Evolutionary conservation across 2,329 filamentous ascomycete species (phyloP), one percentile per base, ranked within the genome.

Genomic region (Huntiella moniliformis): DNA sequence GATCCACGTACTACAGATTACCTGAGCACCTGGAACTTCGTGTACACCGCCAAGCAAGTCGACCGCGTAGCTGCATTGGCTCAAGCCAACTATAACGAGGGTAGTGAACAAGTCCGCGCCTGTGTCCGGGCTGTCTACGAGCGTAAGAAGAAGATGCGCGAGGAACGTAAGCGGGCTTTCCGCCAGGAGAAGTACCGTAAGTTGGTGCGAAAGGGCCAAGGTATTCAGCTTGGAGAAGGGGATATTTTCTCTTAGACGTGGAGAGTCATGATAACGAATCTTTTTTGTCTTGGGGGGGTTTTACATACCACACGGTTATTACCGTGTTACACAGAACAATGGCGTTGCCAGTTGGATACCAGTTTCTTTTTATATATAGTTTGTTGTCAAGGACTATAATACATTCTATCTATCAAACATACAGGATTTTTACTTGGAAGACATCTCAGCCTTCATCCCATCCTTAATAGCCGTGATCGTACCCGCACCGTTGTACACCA

Each of bases 21-120:
- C 61, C 76, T 96, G 66, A 84, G 77, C 53, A 98, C 91, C 0
- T 98, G 91, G 91, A 98, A 98, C 58, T 96, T 96, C 58, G 78
- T 95, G 28, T 98, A 96, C 60, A 92, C 82, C 2, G 79, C 86
- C 0, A 79, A 91, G 48, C 80, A 98, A 60, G 77, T 98, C 44
- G 87, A 96, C 54, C 73, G 74, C 18, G 85, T 93, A 0, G 80
- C 94, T 2, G 69, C 72, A 4, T 70, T 98, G 22, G 87, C 91
- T 1, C 71, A 76, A 46, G 84, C 84, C 8, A 98, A 98, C 60
- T 98, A 85, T 54, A 68, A 74, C 4, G 84, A 93, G 58, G 86
- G 88, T 1, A 73, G 74, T 42, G 81, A 83, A 47, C 77, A 82
- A 60, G 83, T 91, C 15, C 77, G 74, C 52, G 70, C 76, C 16